Conservation (phyloP, 208 protist species). For the Angomonas ambiguus region DNA sequence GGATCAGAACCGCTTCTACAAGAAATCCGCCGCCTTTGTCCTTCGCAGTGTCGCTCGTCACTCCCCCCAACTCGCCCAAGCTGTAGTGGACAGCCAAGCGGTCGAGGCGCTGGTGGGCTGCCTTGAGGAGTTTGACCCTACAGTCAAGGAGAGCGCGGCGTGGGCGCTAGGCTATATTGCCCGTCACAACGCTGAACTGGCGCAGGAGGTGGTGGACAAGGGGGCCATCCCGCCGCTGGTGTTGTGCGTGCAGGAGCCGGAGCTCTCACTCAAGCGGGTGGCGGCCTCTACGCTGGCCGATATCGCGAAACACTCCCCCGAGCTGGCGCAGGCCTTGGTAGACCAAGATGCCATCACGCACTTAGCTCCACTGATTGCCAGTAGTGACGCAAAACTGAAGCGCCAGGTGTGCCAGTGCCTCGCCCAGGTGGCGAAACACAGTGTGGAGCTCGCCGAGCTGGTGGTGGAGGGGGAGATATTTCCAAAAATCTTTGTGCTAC, state of each 20-base stretch:
- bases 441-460: conserved; percentile 96
- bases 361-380: conserved; percentile 95
- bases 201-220: conserved; percentile 95
- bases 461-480: conserved; percentile 99
- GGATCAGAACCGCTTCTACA: conserved; percentile 98
- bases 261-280: conserved; percentile 96
- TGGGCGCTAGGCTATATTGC: conserved; percentile 98
- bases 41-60: conserved; percentile 96
- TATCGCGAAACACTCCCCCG: conserved; percentile 94
- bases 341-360: conserved; percentile 96
- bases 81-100: conserved; percentile 95
- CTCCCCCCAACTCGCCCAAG: conserved; percentile 94
- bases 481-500: conserved; percentile 93
- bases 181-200: conserved; percentile 91
- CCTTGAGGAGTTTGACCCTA: conserved; percentile 97
- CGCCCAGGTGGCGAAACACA: conserved; percentile 98
- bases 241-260: conserved; percentile 97
- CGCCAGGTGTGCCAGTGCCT: conserved; percentile 94
- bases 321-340: conserved; percentile 95
- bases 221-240: conserved; percentile 95
- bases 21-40: conserved; percentile 98
- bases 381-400: conserved; percentile 95
- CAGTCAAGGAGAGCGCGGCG: conserved; percentile 96
- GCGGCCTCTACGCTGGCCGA: conserved; percentile 94
- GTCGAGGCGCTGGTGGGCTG: conserved; percentile 95